These are phyloP conservation scores for Pythium utonaiense DNA, from an alignment of 352 stramenopile genomes.

Conservation along the genomic window DNA sequence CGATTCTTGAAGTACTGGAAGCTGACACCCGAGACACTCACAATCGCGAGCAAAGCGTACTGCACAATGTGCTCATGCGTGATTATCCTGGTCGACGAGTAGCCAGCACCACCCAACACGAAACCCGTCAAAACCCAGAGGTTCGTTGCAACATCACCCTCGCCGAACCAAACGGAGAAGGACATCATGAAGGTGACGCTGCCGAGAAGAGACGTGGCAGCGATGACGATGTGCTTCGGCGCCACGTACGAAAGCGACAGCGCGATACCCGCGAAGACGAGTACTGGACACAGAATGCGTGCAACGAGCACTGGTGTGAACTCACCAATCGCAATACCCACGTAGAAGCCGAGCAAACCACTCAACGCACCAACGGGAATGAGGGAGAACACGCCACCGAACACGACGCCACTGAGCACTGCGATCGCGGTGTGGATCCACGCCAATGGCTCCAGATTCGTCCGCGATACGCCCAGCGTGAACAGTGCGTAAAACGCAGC, in stretches of 20 bases:
- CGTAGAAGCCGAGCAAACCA: slow-evolving; percentile 64
- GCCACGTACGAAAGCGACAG: slow-evolving; percentile 39
- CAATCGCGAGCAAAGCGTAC: slow-evolving; percentile 47
- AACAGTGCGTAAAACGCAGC: slow-evolving; percentile 72
- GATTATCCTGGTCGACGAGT: slow-evolving; percentile 47
- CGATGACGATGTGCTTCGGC: slow-evolving; percentile 59
- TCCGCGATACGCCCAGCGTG: slow-evolving; percentile 32
- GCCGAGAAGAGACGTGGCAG: slow-evolving; percentile 65
- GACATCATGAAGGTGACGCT: slow-evolving; percentile 63
- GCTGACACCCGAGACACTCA: slow-evolving; percentile 34
- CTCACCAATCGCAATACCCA: slow-evolving; percentile 52
- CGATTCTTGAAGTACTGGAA: slow-evolving; percentile 51
- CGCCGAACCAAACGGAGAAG: slow-evolving; percentile 64
- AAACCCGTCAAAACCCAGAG: slow-evolving; percentile 66
- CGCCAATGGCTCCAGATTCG: slow-evolving; percentile 29
- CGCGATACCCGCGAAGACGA: slow-evolving; percentile 40
- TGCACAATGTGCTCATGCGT: slow-evolving; percentile 53
- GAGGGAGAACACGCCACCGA: slow-evolving; percentile 65
- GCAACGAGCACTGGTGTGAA: slow-evolving; percentile 64
- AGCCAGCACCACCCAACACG: slow-evolving; percentile 52
- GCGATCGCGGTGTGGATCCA: slow-evolving; percentile 72
- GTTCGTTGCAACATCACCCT: slow-evolving; percentile 58
- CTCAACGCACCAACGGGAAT: slow-evolving; percentile 54
- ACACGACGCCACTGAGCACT: slow-evolving; percentile 64
- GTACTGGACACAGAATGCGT: slow-evolving; percentile 46